Evolutionary conservation across 257 asterid genomes (phyloP).

Genomic region (Forsythia suspensa): DNA sequence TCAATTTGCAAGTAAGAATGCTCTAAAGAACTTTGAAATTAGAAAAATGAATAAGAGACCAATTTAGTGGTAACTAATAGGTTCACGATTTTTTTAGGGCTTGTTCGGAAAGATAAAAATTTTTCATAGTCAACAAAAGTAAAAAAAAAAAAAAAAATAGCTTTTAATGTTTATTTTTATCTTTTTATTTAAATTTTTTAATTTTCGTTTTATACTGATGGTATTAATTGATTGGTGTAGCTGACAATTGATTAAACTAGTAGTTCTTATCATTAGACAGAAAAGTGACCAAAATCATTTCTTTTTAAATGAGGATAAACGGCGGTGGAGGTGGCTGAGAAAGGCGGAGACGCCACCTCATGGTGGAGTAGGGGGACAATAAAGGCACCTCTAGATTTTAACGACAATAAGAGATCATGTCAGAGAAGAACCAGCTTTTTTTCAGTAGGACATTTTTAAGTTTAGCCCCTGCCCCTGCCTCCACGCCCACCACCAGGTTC

Average conservation of each 20-base stretch:
- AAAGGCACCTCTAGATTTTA: conserved; percentile 36
- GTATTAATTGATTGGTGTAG: neutral
- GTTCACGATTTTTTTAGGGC: too few species aligned
- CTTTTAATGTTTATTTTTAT: too few species aligned
- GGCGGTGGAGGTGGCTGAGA: neutral
- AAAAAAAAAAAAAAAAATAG: too few species aligned
- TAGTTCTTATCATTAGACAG: neutral
- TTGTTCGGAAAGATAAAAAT: too few species aligned
- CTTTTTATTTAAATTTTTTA: too few species aligned
- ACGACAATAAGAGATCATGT: conserved; percentile 39
- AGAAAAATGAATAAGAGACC: too few species aligned
- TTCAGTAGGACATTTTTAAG: conserved; percentile 7
- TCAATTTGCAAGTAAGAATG: too few species aligned
- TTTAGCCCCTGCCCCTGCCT: neutral
- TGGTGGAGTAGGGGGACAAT: conserved; percentile 24
- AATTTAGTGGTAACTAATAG: too few species aligned
- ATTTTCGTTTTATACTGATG: too few species aligned
- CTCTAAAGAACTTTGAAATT: too few species aligned
- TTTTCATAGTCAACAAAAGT: too few species aligned
- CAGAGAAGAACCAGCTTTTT: conserved; percentile 28
- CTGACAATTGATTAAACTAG: neutral
- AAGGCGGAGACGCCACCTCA: neutral
- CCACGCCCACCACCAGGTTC: neutral
- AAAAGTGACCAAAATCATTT: neutral
- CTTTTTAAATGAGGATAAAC: neutral